phyloP scores from a whole-genome alignment of 2,329 filamentous ascomycete species.

The Aspergillus sp. region DNA sequence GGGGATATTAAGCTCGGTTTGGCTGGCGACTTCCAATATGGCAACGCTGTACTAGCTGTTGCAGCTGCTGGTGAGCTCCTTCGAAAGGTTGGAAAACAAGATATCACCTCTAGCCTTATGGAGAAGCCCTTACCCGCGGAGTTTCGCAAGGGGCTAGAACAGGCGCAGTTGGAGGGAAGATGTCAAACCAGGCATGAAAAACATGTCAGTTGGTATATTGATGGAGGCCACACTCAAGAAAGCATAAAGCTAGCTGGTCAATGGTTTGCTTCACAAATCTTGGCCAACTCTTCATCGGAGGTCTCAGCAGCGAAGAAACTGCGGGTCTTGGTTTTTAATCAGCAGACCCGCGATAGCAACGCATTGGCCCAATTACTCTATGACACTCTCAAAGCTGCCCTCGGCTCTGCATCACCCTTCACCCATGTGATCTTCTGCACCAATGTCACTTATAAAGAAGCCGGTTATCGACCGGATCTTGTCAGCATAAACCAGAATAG shows the following conservation, averaged over 20 bases:
- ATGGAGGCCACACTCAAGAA: slow-evolving; percentile 85
- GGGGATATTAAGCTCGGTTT: slow-evolving; percentile 56
- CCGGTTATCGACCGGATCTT: slow-evolving; percentile 63
- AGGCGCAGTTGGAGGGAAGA: slow-evolving; percentile 70
- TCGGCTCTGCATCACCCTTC: slow-evolving; percentile 54
- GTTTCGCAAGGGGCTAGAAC: slow-evolving; percentile 65
- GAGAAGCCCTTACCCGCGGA: slow-evolving; percentile 54
- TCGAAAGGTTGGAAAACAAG: slow-evolving; percentile 31
- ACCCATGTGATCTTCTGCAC: slow-evolving; percentile 76
- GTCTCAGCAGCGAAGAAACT: slow-evolving; percentile 34
- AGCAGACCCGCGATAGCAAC: slow-evolving; percentile 77
- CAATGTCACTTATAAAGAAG: slow-evolving; percentile 65
- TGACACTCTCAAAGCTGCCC: slow-evolving; percentile 49
- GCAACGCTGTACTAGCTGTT: slow-evolving; percentile 62
- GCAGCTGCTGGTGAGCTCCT: slow-evolving; percentile 47
- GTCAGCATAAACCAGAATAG: slow-evolving; percentile 62
- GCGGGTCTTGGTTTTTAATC: slow-evolving; percentile 82
- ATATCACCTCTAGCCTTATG: slow-evolving; percentile 39
- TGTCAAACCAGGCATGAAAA: slow-evolving; percentile 67
- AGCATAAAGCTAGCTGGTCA: slow-evolving; percentile 72
- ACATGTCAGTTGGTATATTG: slow-evolving; percentile 72
- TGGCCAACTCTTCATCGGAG: slow-evolving; percentile 34
- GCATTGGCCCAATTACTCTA: slow-evolving; percentile 65
- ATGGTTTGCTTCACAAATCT: slow-evolving; percentile 68
- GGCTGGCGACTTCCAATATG: slow-evolving; percentile 62